phyloP scores from a whole-genome alignment of 139 green algal species.

The Auxenochlorella pyrenoidosa region DNA sequence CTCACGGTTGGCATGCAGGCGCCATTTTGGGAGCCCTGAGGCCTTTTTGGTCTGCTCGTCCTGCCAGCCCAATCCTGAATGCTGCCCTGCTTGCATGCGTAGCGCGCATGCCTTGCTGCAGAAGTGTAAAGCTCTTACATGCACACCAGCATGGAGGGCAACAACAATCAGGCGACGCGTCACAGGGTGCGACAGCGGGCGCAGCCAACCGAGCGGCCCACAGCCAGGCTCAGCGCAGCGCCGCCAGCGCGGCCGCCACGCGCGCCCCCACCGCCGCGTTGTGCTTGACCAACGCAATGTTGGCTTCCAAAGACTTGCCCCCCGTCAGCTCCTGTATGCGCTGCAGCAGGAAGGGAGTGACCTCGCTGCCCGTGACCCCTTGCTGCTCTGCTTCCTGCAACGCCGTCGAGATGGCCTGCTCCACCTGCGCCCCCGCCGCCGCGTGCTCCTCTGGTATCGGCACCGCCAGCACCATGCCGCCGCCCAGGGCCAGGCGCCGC shows the following conservation, averaged over 20 bases:
- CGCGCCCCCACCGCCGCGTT: constrained; percentile 88
- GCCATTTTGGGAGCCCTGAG: too few species aligned
- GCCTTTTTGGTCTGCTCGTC: too few species aligned
- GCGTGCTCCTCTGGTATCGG: constrained; percentile 82
- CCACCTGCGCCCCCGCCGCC: constrained; percentile 70
- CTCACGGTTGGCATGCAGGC: too few species aligned
- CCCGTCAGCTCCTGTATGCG: constrained; percentile 82
- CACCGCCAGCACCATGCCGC: constrained; percentile 82
- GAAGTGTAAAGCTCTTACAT: too few species aligned
- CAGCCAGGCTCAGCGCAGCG: not conserved
- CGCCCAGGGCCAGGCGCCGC: constrained; percentile 56
- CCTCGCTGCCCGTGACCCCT: constrained; percentile 69
- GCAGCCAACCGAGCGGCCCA: not conserved
- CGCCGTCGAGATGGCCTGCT: constrained; percentile 73
- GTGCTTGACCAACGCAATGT: constrained; percentile 95
- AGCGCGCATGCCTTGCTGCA: too few species aligned
- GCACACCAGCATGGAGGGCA: too few species aligned
- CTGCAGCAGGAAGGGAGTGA: constrained; percentile 96
- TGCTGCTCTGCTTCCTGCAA: constrained; percentile 74
- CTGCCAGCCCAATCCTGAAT: too few species aligned
- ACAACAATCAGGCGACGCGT: too few species aligned
- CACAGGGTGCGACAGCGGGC: too few species aligned
- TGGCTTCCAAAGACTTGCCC: constrained; percentile 82
- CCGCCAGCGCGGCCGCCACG: constrained; percentile 67
- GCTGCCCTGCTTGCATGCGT: too few species aligned